Evolutionary conservation across 306 rosid species (phyloP).

Genomic region (Ceratonia siliqua): DNA sequence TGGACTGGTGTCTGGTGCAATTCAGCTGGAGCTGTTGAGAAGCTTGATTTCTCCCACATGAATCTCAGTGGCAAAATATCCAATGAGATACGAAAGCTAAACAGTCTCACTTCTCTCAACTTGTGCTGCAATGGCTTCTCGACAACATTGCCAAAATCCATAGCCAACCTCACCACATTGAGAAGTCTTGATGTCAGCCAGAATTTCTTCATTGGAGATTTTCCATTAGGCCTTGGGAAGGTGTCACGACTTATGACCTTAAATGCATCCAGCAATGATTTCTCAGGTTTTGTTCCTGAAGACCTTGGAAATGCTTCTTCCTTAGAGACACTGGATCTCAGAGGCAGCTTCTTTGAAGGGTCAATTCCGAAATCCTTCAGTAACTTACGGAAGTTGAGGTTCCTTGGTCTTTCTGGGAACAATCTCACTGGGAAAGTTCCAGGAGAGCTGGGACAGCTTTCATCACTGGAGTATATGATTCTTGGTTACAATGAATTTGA

Average conservation of each 20-base stretch:
- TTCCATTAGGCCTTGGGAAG: conserved; percentile 71
- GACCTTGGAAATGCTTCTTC: conserved; percentile 77
- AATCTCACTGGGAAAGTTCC: conserved; percentile 81
- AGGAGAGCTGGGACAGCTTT: conserved; percentile 70
- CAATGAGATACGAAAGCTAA: conserved; percentile 53
- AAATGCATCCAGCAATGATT: conserved; percentile 85
- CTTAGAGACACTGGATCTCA: conserved; percentile 77
- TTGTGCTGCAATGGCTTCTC: conserved; percentile 78
- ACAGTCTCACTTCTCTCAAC: conserved; percentile 61
- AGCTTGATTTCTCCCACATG: conserved; percentile 80
- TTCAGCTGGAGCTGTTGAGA: conserved; percentile 56
- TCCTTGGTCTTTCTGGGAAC: conserved; percentile 94
- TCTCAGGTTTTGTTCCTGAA: conserved; percentile 66
- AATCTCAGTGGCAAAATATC: conserved; percentile 83
- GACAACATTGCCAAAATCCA: conserved; percentile 62
- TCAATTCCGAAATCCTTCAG: conserved; percentile 62
- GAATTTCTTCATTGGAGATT: conserved; percentile 68
- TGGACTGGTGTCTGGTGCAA: conserved; percentile 85
- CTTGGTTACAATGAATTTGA: conserved; percentile 82
- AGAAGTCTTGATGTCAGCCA: conserved; percentile 79
- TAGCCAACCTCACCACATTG: conserved; percentile 62
- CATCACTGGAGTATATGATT: conserved; percentile 70
- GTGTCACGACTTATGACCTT: conserved; percentile 39
- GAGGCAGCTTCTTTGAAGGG: conserved; percentile 87
- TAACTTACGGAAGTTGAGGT: conserved; percentile 73